Evolutionary conservation across 805 yeast genomes (phyloP).

Genomic region (Grigorovia yakushimaensis): DNA sequence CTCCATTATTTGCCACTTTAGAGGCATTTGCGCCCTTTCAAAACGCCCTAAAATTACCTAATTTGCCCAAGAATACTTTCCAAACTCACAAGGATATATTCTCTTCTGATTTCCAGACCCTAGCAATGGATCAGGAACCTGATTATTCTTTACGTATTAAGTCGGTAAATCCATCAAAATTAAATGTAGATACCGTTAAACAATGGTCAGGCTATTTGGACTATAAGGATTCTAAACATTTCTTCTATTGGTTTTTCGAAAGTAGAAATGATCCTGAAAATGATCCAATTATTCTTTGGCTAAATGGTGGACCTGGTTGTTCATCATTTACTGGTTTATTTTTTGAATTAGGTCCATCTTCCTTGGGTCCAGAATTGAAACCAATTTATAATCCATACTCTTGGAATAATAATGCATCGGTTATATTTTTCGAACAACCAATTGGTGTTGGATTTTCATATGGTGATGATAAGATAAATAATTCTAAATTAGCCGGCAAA

Average conservation of each 20-base stretch:
- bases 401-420: constrained; percentile 87
- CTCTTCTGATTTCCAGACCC: not conserved
- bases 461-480: constrained; percentile 51
- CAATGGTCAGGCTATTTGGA: constrained; percentile 83
- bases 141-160: constrained; percentile 19
- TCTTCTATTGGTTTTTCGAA: constrained; percentile 91
- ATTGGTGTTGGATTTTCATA: constrained; percentile 87
- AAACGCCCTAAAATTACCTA: not conserved
- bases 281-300: constrained; percentile 82
- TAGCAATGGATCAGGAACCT: constrained; percentile 6
- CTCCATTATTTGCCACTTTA: not conserved
- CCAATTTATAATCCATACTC: constrained; percentile 76
- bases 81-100: not conserved
- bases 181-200: constrained; percentile 71
- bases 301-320: constrained; percentile 96
- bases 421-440: constrained; percentile 89
- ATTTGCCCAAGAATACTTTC: not conserved
- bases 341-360: constrained; percentile 86
- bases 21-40: not conserved
- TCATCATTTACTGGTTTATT: constrained; percentile 83
- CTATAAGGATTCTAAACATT: constrained; percentile 65
- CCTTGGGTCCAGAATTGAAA: constrained; percentile 51
- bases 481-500: constrained; percentile 73
- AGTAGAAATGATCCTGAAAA: constrained; percentile 76
- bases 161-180: constrained; percentile 22